Percentiles rank a stretch among this genome's conserved stretches.
These are phyloP conservation scores for Acanthamoeba triangularis DNA, from an alignment of 208 protist species.

Conservation along the genomic window DNA sequence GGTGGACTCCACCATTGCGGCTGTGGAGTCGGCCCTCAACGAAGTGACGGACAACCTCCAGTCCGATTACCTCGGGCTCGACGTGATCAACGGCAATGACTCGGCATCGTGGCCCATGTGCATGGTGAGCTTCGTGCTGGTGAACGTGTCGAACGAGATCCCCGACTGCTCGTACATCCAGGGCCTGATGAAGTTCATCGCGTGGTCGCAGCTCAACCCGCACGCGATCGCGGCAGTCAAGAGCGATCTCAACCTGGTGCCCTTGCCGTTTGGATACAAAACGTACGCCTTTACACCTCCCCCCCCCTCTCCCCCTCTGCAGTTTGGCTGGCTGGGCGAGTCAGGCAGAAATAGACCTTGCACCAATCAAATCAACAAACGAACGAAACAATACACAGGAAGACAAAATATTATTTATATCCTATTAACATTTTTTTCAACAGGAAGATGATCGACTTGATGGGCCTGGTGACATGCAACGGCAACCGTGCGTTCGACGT, in stretches of 20 bases:
- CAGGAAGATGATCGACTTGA: background rate
- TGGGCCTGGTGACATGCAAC: conserved; percentile 1
- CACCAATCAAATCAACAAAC: background rate
- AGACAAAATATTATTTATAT: no score
- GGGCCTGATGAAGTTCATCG: conserved; percentile 33
- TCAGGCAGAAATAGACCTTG: no score
- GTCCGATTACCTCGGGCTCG: background rate
- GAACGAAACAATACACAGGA: no score
- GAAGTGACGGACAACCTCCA: background rate
- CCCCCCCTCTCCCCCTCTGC: no score
- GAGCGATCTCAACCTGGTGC: background rate
- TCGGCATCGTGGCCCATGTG: conserved; percentile 4
- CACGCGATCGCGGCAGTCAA: background rate
- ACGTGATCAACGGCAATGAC: background rate
- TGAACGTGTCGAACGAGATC: background rate
- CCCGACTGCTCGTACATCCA: conserved; percentile 16
- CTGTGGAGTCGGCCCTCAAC: background rate
- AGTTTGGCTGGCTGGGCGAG: no score
- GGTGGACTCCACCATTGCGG: background rate
- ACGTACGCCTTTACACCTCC: background rate
- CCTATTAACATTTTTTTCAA: no score
- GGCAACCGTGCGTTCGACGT: background rate
- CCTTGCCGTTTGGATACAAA: background rate
- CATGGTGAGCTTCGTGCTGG: background rate
- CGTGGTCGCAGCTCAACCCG: conserved; percentile 51